Percentiles rank a stretch among this genome's conserved stretches.
These are phyloP conservation scores for Juglanconis oblonga DNA, from an alignment of 2,329 filamentous ascomycete genomes.

Conservation along the genomic window DNA sequence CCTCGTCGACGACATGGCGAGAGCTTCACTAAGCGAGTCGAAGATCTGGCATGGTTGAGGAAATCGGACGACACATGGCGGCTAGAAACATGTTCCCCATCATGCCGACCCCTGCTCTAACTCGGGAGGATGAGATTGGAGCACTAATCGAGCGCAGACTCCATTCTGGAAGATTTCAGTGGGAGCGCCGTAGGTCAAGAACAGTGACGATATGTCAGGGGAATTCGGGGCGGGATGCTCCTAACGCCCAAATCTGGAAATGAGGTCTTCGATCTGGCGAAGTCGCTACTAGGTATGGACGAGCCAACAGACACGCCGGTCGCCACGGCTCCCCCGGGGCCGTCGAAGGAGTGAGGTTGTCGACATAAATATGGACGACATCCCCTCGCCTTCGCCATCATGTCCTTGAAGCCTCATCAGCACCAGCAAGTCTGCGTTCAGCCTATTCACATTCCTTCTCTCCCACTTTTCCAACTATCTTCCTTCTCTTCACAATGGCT, in stretches of 20 bases:
- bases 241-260: neutral
- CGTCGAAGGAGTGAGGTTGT: neutral
- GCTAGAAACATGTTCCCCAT: constrained; percentile 5
- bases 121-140: neutral
- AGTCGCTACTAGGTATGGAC: neutral
- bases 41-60: neutral
- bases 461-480: constrained; percentile 8
- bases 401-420: neutral
- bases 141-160: neutral
- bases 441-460: constrained; percentile 9
- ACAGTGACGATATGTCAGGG: neutral
- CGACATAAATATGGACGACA: constrained; percentile 12
- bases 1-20: neutral
- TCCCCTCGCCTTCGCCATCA: neutral
- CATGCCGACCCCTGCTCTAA: neutral
- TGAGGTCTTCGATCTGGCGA: neutral
- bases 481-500: constrained; percentile 17
- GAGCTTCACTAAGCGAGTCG: constrained; percentile 7
- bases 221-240: neutral
- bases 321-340: neutral
- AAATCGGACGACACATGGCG: constrained; percentile 13
- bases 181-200: constrained; percentile 3
- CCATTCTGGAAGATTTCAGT: constrained; percentile 16
- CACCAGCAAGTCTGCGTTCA: constrained; percentile 15
- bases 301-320: too few relatives aligned